Percentiles rank a stretch among this genome's conserved stretches.
Evolutionary conservation across 768 basidiomycete genomes (phyloP).

Genomic region (Daedaleopsis sinensis): DNA sequence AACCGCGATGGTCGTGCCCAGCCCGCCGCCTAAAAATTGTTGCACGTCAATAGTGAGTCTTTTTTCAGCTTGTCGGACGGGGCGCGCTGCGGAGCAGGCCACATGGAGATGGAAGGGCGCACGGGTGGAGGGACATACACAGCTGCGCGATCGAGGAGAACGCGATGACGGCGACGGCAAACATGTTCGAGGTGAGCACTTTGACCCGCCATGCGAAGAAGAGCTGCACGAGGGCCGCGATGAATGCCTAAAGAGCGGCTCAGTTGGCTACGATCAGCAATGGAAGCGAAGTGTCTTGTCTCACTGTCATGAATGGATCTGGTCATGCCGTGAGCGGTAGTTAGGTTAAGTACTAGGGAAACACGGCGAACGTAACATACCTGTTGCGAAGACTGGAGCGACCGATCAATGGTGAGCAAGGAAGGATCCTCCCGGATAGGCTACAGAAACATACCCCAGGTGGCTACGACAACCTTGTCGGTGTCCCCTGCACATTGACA

Average conservation of each 20-base stretch:
- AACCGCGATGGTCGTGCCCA: slow-evolving; percentile 36
- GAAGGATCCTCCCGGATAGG: too few relatives aligned
- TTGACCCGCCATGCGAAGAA: slow-evolving; percentile 51
- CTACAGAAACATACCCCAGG: background rate
- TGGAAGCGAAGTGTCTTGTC: background rate
- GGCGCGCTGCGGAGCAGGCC: too few relatives aligned
- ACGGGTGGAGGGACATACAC: slow-evolving; percentile 24
- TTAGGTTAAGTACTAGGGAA: background rate
- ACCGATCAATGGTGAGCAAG: slow-evolving; percentile 35
- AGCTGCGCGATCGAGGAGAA: slow-evolving; percentile 30
- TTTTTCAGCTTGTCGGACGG: too few relatives aligned
- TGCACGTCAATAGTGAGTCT: background rate
- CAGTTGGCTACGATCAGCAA: background rate
- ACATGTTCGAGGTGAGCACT: slow-evolving; percentile 34
- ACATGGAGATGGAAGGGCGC: too few relatives aligned
- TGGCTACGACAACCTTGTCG: too few relatives aligned
- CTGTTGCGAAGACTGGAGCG: slow-evolving; percentile 35
- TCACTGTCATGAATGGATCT: slow-evolving; percentile 51
- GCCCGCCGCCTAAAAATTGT: slow-evolving; percentile 34
- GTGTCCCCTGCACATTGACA: too few relatives aligned
- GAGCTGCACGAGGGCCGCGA: slow-evolving; percentile 39
- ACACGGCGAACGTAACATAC: background rate
- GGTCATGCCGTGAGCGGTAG: background rate
- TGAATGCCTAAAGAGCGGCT: background rate
- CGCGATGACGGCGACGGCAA: slow-evolving; percentile 31